These are phyloP conservation scores for Naganishia sp. DNA, from an alignment of 1,284 basidiomycete genomes.

Conservation along the genomic window DNA sequence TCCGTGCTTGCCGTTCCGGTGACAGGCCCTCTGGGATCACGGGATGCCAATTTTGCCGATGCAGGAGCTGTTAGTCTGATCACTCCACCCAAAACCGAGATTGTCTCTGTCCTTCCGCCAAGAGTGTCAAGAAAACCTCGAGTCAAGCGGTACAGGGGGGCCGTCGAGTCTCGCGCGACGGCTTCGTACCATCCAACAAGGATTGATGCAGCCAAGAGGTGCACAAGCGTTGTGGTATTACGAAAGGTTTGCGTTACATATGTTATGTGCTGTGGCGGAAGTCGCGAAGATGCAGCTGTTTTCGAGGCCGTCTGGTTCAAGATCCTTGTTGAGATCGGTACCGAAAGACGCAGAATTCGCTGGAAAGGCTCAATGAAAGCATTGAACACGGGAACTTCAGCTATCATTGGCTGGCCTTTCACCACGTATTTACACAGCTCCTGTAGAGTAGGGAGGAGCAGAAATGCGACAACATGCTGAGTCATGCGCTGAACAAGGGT, in stretches of 20 bases:
- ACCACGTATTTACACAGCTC: conserved; percentile 10
- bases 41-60: background rate
- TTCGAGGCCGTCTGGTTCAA: background rate
- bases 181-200: conserved; percentile 32
- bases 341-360: conserved; percentile 5
- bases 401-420: background rate
- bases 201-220: conserved; percentile 24
- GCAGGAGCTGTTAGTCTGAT: conserved; percentile 8
- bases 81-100: conserved; percentile 26
- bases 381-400: background rate
- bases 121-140: conserved; percentile 11
- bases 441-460: conserved; percentile 8
- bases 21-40: background rate
- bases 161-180: conserved; percentile 9
- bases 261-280: conserved; percentile 8
- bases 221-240: conserved; percentile 17
- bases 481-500: conserved; percentile 18
- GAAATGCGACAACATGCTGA: conserved; percentile 11
- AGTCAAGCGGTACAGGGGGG: background rate
- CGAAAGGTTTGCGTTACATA: conserved; percentile 22
- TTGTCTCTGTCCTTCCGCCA: conserved; percentile 19
- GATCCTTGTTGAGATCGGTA: background rate
- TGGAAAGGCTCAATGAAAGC: conserved; percentile 9
- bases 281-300: background rate
- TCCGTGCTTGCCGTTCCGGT: background rate